A percentile compares a stretch with the other conserved stretches of the same genome.
These are phyloP conservation scores for Penstemon davidsonii DNA, from an alignment of 257 asterid genomes.

Conservation along the genomic window DNA sequence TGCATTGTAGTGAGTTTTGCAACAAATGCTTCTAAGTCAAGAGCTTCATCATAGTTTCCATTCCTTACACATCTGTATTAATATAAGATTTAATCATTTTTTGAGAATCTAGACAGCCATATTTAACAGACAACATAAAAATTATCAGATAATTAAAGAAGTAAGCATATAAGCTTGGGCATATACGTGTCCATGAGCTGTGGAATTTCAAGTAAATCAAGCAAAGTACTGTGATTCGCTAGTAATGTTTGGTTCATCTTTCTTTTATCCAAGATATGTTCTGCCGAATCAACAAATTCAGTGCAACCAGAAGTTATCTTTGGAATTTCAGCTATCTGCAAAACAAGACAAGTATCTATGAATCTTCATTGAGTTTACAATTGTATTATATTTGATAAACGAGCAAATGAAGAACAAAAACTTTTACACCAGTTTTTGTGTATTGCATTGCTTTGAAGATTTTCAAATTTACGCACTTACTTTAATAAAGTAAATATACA, in stretches of 20 bases:
- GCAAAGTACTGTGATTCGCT: conserved; percentile 88
- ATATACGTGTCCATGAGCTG: conserved; percentile 99
- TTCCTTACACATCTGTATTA: conserved; percentile 82
- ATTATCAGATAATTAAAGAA: conserved; percentile 19
- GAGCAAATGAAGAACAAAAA: conserved; percentile 12
- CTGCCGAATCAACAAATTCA: conserved; percentile 87
- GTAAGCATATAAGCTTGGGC: conserved; percentile 16
- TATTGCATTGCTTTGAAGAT: conserved; percentile 5
- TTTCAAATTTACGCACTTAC: conserved; percentile 2
- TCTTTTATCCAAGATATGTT: conserved; percentile 88
- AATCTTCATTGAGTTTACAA: conserved; percentile 21
- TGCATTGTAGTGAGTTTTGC: conserved; percentile 89
- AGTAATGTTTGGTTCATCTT: conserved; percentile 88
- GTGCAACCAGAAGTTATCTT: conserved; percentile 87
- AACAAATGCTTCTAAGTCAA: conserved; percentile 92
- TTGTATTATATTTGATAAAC: neutral
- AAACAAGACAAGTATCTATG: conserved; percentile 28
- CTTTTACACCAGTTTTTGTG: neutral
- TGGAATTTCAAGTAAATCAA: conserved; percentile 98
- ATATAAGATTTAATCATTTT: conserved; percentile 27
- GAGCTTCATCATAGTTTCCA: conserved; percentile 98
- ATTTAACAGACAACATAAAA: conserved; percentile 7
- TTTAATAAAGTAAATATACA: neutral
- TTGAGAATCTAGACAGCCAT: conserved; percentile 20
- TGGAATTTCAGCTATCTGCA: conserved; percentile 91